A percentile compares a stretch with the other conserved stretches of the same genome.
These are phyloP conservation scores for Staphylotrichum longicolle DNA, from an alignment of 495 filamentous ascomycete species.

Conservation along the genomic window DNA sequence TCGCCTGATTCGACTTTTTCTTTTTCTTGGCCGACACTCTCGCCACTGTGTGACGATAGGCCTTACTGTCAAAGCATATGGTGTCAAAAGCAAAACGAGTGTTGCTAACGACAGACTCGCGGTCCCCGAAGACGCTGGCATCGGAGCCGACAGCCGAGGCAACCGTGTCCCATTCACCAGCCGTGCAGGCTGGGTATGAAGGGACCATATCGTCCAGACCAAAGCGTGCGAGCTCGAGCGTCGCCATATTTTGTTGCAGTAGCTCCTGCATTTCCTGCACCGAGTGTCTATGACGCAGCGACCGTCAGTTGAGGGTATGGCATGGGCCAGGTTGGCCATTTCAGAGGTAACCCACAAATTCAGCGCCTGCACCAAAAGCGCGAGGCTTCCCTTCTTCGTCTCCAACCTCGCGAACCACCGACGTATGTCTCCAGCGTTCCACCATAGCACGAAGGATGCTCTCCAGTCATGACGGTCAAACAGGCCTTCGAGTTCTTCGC, in stretches of 20 bases:
- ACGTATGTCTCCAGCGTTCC: background rate
- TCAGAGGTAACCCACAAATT: background rate
- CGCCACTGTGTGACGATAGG: background rate
- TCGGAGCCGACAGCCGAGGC: background rate
- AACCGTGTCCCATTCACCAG: background rate
- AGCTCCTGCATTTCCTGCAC: constrained; percentile 4
- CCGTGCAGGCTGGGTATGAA: constrained; percentile 1
- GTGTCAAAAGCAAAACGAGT: constrained; percentile 5
- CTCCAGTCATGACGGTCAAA: constrained; percentile 2
- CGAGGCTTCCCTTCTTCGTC: constrained; percentile 2
- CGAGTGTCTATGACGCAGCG: background rate
- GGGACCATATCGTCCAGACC: background rate
- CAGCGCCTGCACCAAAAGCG: constrained; percentile 4
- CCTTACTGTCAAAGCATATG: constrained; percentile 2
- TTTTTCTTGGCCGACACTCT: background rate
- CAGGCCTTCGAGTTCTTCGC: background rate
- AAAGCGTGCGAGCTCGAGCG: background rate
- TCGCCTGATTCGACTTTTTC: no score
- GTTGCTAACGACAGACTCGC: background rate
- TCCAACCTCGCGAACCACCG: background rate
- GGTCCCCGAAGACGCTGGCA: background rate
- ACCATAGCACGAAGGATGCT: background rate
- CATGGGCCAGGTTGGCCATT: no score
- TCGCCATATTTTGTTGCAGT: background rate
- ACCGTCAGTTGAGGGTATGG: no score